These are phyloP conservation scores for Arthroderma sp. DNA, from an alignment of 2,329 filamentous ascomycete species.

Conservation along the genomic window DNA sequence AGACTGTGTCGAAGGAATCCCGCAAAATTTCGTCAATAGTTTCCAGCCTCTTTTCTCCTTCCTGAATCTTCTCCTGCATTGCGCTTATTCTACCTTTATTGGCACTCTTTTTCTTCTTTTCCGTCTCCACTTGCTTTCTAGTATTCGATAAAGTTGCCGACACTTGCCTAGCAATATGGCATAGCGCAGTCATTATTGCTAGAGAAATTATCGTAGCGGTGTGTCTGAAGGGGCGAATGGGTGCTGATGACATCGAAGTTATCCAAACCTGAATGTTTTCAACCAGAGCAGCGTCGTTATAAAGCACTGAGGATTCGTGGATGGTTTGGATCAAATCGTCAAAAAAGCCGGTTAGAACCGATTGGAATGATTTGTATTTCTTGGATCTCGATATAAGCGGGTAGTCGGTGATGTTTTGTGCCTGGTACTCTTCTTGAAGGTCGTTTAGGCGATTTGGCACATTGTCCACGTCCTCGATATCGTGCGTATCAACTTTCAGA, in stretches of 20 bases:
- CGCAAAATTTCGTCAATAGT: conserved; percentile 58
- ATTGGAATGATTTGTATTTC: conserved; percentile 62
- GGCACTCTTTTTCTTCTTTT: conserved; percentile 55
- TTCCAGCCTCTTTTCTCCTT: conserved; percentile 57
- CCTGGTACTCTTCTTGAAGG: conserved; percentile 76
- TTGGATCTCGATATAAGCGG: conserved; percentile 75
- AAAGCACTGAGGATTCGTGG: conserved; percentile 69
- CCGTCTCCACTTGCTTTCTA: conserved; percentile 64
- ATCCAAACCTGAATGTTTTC: conserved; percentile 88
- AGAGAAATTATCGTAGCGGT: conserved; percentile 79
- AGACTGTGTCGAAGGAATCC: conserved; percentile 83
- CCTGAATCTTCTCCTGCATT: conserved; percentile 57
- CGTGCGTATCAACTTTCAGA: conserved; percentile 61
- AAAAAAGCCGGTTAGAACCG: conserved; percentile 67
- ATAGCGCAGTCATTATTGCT: conserved; percentile 64
- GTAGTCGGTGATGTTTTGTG: conserved; percentile 76
- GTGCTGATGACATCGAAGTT: conserved; percentile 76
- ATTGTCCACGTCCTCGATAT: conserved; percentile 83
- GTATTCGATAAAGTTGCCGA: conserved; percentile 60
- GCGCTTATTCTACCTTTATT: conserved; percentile 68
- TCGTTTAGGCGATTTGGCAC: conserved; percentile 65
- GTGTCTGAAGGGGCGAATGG: conserved; percentile 80
- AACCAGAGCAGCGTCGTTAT: conserved; percentile 61
- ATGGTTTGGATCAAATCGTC: conserved; percentile 60
- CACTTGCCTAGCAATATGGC: conserved; percentile 56